Evolutionary conservation across 257 asterid species (phyloP).

Genomic region (Forsythia viridissima): DNA sequence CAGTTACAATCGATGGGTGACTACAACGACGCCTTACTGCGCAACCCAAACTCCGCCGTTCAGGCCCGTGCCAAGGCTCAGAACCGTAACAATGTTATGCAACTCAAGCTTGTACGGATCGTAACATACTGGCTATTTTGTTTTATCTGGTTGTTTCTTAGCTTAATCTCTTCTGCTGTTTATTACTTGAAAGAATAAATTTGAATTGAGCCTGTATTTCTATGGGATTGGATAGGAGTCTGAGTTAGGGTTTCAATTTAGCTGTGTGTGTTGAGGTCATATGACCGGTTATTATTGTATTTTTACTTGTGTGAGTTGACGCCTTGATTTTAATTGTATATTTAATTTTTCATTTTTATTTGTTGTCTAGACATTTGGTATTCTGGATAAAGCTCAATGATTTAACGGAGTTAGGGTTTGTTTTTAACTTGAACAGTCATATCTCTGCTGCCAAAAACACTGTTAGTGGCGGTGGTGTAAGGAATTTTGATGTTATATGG

Average conservation of each 20-base stretch:
- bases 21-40: conserved; percentile 84
- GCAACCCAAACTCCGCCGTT: conserved; percentile 82
- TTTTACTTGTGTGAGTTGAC: background rate
- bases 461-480: background rate
- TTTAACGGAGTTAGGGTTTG: background rate
- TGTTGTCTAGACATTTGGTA: background rate
- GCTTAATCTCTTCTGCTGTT: background rate
- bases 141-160: background rate
- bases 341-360: background rate
- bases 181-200: background rate
- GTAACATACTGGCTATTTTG: background rate
- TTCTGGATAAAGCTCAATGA: background rate
- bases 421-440: background rate
- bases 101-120: conserved; percentile 72
- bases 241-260: background rate
- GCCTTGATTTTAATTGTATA: background rate
- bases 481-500: background rate
- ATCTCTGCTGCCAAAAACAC: background rate
- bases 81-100: conserved; percentile 93
- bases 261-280: background rate
- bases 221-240: background rate
- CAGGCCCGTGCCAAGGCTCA: conserved; percentile 97
- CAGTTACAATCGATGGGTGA: conserved; percentile 65
- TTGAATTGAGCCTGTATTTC: background rate
- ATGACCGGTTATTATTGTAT: background rate